Percentiles rank a stretch among this genome's conserved stretches.
Conservation (phyloP, 192 early-diverging fungal genomes). For the Podila epigama region DNA sequence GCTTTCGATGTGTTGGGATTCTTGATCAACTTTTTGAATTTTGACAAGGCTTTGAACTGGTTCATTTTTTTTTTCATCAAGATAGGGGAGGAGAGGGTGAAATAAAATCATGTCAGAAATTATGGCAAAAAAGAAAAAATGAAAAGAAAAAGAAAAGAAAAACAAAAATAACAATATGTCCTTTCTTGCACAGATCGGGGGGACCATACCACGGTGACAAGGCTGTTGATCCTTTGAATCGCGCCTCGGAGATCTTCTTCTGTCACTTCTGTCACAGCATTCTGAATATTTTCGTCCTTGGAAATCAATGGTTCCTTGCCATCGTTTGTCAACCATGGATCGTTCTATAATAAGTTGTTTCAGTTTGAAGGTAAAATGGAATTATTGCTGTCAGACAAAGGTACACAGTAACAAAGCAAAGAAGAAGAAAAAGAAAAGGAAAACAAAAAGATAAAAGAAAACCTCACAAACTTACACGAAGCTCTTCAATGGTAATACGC, state of each 20-base stretch:
- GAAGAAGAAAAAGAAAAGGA: not conserved
- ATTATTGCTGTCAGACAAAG: too few relatives aligned
- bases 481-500: conserved; percentile 77
- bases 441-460: not conserved
- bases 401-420: not conserved
- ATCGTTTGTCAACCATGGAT: conserved; percentile 87
- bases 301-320: conserved; percentile 67
- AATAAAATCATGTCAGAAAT: not conserved
- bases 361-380: too few relatives aligned
- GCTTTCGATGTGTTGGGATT: too few relatives aligned
- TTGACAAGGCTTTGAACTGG: conserved; percentile 27
- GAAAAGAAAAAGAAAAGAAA: not conserved
- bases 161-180: not conserved
- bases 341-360: too few relatives aligned
- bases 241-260: conserved; percentile 84
- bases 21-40: conserved; percentile 21
- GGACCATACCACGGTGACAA: conserved; percentile 78
- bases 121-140: not conserved
- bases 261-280: conserved; percentile 82
- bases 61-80: too few relatives aligned
- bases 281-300: conserved; percentile 79
- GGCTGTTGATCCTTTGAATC: conserved; percentile 59
- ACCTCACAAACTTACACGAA: conserved; percentile 53
- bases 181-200: too few relatives aligned
- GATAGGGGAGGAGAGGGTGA: not conserved